A percentile compares a stretch with the other conserved stretches of the same genome.
These are phyloP conservation scores for Lepiota brunneoincarnata DNA, from an alignment of 768 basidiomycete genomes.

Conservation along the genomic window DNA sequence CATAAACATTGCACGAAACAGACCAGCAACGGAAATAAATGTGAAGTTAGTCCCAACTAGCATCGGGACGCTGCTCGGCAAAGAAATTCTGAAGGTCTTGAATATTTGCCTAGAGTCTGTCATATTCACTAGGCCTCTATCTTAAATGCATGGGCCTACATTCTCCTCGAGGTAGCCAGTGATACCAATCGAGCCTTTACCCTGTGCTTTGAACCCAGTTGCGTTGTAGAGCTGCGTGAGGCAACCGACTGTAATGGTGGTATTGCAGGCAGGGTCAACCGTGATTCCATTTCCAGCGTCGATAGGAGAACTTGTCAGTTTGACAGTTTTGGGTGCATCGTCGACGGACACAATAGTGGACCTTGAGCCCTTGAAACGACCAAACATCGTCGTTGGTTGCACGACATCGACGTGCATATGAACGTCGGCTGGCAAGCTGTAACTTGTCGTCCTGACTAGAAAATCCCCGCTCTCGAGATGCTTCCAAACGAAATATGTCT, in stretches of 20 bases:
- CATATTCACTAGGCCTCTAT: not conserved
- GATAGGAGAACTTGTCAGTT: constrained; percentile 16
- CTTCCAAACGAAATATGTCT: constrained; percentile 57
- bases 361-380: constrained; percentile 42
- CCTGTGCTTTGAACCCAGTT: constrained; percentile 37
- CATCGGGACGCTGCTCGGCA: constrained; percentile 41
- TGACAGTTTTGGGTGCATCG: constrained; percentile 19
- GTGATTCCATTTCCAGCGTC: constrained; percentile 29
- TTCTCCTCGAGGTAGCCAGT: constrained; percentile 42
- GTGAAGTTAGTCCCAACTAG: constrained; percentile 48
- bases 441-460: constrained; percentile 60
- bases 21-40: constrained; percentile 54
- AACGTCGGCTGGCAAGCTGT: constrained; percentile 57
- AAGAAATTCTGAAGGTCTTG: constrained; percentile 51
- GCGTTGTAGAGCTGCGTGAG: constrained; percentile 54
- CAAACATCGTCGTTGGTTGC: constrained; percentile 70
- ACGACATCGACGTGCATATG: constrained; percentile 63
- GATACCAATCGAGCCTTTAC: constrained; percentile 48
- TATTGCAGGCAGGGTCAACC: constrained; percentile 48
- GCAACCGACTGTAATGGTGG: constrained; percentile 48
- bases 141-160: not conserved
- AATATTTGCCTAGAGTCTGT: constrained; percentile 32
- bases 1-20: not conserved
- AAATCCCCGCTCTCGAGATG: constrained; percentile 45
- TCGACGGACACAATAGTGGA: constrained; percentile 35